Evolutionary conservation across 257 asterid species (phyloP), one percentile per base, ranked within the genome.

Genomic region (Fraxinus excelsior): DNA sequence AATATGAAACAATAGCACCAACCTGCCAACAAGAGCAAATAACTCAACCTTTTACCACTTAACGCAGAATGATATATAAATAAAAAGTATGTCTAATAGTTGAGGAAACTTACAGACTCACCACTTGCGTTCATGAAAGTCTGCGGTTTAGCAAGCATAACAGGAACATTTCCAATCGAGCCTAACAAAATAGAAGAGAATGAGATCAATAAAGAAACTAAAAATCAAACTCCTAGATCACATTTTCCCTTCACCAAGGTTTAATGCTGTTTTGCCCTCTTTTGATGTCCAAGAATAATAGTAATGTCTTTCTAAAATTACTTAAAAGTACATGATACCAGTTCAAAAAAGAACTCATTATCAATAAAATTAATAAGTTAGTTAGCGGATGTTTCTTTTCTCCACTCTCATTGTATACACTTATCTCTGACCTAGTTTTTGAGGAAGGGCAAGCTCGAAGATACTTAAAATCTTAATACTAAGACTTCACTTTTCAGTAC

Each of bases 111-210:
- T 92, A 96, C 99, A 90, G 99, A 96, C 98, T 96, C 98, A 90
- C 99, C 99, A 83, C 99, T 96, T 71, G 91, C 97, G 88, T 96
- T 96, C 97, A 96, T 92, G 83, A 91, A 96, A 19, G 97, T 96
- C 80, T 90, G 98, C 11, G 99, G 99, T 72, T 96, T 93, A 79
- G 97, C 98, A 74, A 96, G 88, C 91, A 96, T 90, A 62, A 96
- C 91, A 38, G 99, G 98, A 66, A 86, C 91, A 73, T 93, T 91
- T 70, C 96, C 97, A 75, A 96, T 93, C 73, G 76, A 85, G 81
- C 99, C 98, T 96, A 77, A 75, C 71, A 65, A 29, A 74, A 18
- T 64, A 49, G 4, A 64, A 82, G 28, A 29, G 76, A 34, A 37
- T 9, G 34, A 49, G 70, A 67, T 25, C 2, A 21, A 44, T 75